Evolutionary conservation across 1,284 basidiomycete genomes (phyloP).

Genomic region (Porodaedalea pini): DNA sequence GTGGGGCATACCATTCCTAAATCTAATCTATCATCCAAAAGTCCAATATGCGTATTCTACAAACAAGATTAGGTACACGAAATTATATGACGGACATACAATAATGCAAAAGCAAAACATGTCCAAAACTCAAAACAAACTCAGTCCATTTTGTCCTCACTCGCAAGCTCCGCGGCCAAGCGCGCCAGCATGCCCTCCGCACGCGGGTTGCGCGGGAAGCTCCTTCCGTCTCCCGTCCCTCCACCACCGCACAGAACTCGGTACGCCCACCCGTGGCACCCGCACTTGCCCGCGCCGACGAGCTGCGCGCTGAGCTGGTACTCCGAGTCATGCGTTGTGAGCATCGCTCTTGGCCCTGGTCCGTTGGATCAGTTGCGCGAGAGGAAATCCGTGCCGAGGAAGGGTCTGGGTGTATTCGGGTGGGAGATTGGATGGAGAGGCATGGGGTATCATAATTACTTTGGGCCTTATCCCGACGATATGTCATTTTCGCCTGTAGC

Average conservation of each 20-base stretch:
- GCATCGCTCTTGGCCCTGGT: not conserved
- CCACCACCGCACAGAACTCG: conserved; percentile 54
- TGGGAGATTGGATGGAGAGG: conserved; percentile 50
- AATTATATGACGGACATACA: too few species aligned
- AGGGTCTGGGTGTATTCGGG: not conserved
- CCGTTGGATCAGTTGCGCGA: not conserved
- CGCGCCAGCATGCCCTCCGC: conserved; percentile 60
- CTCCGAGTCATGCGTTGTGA: conserved; percentile 46
- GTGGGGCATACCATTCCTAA: too few species aligned
- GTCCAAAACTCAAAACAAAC: too few species aligned
- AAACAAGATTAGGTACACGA: too few species aligned
- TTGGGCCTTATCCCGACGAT: too few species aligned
- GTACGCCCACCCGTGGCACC: conserved; percentile 42
- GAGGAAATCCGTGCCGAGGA: not conserved
- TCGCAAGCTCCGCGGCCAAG: conserved; percentile 56
- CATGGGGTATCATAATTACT: conserved; percentile 39
- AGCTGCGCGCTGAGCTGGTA: conserved; percentile 72
- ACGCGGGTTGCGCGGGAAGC: conserved; percentile 61
- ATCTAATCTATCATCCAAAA: too few species aligned
- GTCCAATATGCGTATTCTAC: too few species aligned
- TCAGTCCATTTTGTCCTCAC: conserved; percentile 41
- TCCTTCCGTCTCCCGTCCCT: conserved; percentile 62
- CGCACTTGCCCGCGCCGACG: conserved; percentile 48
- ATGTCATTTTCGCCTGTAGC: too few species aligned
- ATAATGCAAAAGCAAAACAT: too few species aligned